Conservation (phyloP, 2,329 filamentous ascomycete species). For the Tolypocladium endophyticum region DNA sequence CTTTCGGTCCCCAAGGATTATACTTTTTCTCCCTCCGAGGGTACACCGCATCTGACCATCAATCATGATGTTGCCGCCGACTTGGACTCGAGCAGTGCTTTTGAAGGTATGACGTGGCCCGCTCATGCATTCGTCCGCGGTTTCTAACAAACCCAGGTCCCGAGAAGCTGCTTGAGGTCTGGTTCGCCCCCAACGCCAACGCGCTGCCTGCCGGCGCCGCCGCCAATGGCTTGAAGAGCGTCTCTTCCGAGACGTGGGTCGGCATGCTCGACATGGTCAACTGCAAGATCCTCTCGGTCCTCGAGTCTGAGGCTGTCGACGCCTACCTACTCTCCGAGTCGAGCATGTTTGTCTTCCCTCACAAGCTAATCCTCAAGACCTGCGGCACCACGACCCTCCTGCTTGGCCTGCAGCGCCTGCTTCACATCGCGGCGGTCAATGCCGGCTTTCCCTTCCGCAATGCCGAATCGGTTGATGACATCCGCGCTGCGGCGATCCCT, state of each 20-base stretch:
- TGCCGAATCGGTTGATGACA: slow-evolving; percentile 52
- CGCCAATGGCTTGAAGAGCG: slow-evolving; percentile 73
- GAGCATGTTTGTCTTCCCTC: slow-evolving; percentile 99
- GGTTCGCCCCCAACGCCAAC: slow-evolving; percentile 77
- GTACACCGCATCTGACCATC: slow-evolving; percentile 86
- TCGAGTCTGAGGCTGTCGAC: slow-evolving; percentile 88
- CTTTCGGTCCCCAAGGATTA: slow-evolving; percentile 71
- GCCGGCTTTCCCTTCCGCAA: slow-evolving; percentile 84
- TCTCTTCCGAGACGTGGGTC: slow-evolving; percentile 80
- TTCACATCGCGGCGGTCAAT: slow-evolving; percentile 80
- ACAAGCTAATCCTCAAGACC: slow-evolving; percentile 98
- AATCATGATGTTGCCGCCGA: slow-evolving; percentile 90
- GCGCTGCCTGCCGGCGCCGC: slow-evolving; percentile 60
- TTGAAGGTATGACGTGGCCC: slow-evolving; percentile 56
- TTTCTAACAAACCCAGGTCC: slow-evolving; percentile 46
- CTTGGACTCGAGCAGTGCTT: slow-evolving; percentile 90
- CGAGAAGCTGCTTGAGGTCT: slow-evolving; percentile 96
- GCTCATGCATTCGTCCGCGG: too few species aligned
- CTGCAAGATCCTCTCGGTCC: slow-evolving; percentile 92
- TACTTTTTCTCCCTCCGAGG: slow-evolving; percentile 71
- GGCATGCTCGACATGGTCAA: slow-evolving; percentile 96
- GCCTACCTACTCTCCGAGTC: slow-evolving; percentile 96
- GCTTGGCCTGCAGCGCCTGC: slow-evolving; percentile 76
- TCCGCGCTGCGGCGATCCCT: slow-evolving; percentile 70
- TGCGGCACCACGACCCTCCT: slow-evolving; percentile 94